Conservation (phyloP, 1,284 basidiomycete genomes). For the Waitea zeae region DNA sequence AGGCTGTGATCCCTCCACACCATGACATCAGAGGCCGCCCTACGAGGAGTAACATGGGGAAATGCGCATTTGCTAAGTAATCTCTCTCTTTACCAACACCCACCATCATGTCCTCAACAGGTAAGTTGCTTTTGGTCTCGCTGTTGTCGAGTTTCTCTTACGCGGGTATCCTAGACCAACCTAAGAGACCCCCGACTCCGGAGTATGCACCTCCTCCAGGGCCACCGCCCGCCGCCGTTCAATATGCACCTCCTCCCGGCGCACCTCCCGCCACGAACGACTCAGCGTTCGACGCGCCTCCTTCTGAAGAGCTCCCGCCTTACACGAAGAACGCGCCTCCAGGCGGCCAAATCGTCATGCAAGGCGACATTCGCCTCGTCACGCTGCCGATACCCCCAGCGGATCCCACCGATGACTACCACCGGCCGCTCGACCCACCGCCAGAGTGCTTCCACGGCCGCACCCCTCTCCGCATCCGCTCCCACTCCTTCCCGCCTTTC, state of each 20-base stretch:
- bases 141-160: no score
- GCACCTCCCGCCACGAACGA: background rate
- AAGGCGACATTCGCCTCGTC: background rate
- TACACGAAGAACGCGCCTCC: slow-evolving; percentile 1
- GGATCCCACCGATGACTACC: background rate
- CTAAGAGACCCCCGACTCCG: no score
- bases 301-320: background rate
- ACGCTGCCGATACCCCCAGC: background rate
- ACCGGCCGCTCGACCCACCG: slow-evolving; percentile 15
- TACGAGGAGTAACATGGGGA: no score
- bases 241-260: background rate
- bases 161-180: no score
- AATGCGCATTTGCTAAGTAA: no score
- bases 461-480: slow-evolving; percentile 13
- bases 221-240: background rate
- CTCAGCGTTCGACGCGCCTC: background rate
- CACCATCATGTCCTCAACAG: no score
- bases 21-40: no score
- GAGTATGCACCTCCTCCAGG: slow-evolving; percentile 1
- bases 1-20: no score
- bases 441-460: slow-evolving; percentile 14
- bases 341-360: background rate
- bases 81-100: no score
- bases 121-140: no score
- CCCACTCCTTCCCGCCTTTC: slow-evolving; percentile 13